These are phyloP conservation scores for Mycocentrospora acerina DNA, from an alignment of 2,329 filamentous ascomycete species.

Conservation along the genomic window DNA sequence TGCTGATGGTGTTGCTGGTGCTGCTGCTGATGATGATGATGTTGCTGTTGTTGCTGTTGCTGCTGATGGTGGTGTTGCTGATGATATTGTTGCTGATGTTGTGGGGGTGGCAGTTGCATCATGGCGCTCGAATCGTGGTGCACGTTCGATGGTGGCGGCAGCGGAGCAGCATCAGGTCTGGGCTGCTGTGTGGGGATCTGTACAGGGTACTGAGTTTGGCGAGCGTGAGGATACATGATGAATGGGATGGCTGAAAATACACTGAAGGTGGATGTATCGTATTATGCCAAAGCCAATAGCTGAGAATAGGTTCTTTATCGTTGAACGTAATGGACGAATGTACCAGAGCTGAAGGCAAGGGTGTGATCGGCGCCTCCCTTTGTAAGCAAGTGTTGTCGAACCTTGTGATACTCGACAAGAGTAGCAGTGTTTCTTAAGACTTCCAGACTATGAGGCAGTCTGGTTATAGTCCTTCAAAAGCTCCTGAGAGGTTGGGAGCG, in stretches of 20 bases:
- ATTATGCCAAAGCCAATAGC: no score
- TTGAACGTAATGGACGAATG: no score
- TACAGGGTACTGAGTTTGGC: slow-evolving; percentile 23
- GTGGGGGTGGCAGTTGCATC: slow-evolving; percentile 12
- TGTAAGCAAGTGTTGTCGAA: no score
- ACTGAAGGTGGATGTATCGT: background rate
- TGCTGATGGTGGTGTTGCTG: slow-evolving; percentile 3
- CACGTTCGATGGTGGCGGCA: slow-evolving; percentile 9
- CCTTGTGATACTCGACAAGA: no score
- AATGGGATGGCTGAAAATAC: background rate
- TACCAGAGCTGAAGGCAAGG: no score
- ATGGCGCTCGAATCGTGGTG: slow-evolving; percentile 17
- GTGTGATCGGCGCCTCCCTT: no score
- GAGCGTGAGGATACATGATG: slow-evolving; percentile 25
- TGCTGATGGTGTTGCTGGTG: background rate
- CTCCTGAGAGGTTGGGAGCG: no score
- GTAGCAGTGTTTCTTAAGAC: no score
- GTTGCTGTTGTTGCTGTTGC: slow-evolving; percentile 4
- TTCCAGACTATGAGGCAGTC: no score
- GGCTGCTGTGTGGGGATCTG: slow-evolving; percentile 7
- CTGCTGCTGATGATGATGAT: slow-evolving; percentile 2
- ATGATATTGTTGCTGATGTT: slow-evolving; percentile 7
- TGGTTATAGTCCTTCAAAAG: no score
- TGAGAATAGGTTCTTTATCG: no score
- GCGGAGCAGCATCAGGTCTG: slow-evolving; percentile 15